A percentile compares a stretch with the other conserved stretches of the same genome.
Evolutionary conservation across 179 eudicot species (phyloP).

Genomic region (Carnegiea gigantea): DNA sequence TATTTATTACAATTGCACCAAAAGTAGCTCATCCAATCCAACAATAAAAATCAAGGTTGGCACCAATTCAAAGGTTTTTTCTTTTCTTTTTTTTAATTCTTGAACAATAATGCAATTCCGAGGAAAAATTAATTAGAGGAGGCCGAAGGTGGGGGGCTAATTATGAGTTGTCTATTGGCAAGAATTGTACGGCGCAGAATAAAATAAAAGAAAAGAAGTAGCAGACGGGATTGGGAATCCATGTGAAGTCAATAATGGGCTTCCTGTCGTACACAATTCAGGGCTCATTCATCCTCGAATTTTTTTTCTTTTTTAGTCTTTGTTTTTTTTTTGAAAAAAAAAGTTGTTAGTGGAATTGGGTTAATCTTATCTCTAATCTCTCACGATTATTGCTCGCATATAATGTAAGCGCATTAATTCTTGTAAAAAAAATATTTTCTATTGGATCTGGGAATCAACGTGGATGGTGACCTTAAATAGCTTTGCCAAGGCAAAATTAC

Average conservation of each 20-base stretch:
- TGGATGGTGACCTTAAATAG: constrained; percentile 16
- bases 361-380: background rate
- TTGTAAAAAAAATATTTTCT: background rate
- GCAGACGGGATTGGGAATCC: constrained; percentile 6
- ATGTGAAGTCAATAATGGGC: constrained; percentile 9
- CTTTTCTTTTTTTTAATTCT: background rate
- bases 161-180: background rate
- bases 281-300: background rate
- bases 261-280: background rate
- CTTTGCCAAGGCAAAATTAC: background rate
- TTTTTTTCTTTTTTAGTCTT: too few species aligned
- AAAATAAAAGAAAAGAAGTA: background rate
- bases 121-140: too few species aligned
- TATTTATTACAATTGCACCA: too few species aligned
- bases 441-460: constrained; percentile 21
- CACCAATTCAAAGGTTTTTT: background rate
- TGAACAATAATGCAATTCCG: background rate
- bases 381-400: too few species aligned
- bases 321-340: background rate
- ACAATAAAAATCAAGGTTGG: background rate
- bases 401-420: too few species aligned
- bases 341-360: background rate
- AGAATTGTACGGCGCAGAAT: background rate
- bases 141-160: too few species aligned
- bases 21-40: too few species aligned